These are phyloP conservation scores for Aspergillus fijiensis DNA, from an alignment of 2,329 filamentous ascomycete species.

Conservation along the genomic window DNA sequence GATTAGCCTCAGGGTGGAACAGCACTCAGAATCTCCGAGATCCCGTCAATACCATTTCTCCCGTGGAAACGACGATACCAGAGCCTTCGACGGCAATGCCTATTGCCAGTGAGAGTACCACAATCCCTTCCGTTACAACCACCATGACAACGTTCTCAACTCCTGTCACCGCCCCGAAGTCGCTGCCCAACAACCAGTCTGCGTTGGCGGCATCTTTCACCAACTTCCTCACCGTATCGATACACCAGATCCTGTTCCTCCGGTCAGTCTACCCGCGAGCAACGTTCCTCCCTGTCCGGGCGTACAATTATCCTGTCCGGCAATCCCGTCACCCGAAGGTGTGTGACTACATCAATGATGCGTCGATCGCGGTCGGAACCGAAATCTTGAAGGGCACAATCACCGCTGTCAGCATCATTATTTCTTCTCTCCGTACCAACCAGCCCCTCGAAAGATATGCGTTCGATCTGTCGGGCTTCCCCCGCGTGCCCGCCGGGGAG, in stretches of 20 bases:
- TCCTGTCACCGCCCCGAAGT: constrained; percentile 41
- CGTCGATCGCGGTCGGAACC: constrained; percentile 67
- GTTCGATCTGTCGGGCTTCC: constrained; percentile 60
- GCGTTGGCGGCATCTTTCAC: constrained; percentile 68
- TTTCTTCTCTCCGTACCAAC: constrained; percentile 53
- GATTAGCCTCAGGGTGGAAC: constrained; percentile 46
- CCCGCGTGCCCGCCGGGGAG: constrained; percentile 49
- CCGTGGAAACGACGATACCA: constrained; percentile 35
- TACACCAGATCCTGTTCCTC: constrained; percentile 84
- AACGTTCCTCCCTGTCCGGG: constrained; percentile 75
- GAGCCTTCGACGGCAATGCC: constrained; percentile 40
- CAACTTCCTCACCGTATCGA: constrained; percentile 75
- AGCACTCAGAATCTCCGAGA: constrained; percentile 43
- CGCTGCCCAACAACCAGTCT: constrained; percentile 52
- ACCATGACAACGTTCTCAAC: constrained; percentile 43
- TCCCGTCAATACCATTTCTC: constrained; percentile 36
- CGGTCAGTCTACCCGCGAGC: constrained; percentile 73
- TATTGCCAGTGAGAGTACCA: constrained; percentile 44
- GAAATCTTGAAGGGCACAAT: constrained; percentile 66
- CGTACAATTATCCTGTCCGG: constrained; percentile 80
- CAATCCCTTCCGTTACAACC: constrained; percentile 30
- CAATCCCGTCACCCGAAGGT: constrained; percentile 84
- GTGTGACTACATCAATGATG: constrained; percentile 81
- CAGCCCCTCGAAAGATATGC: constrained; percentile 59
- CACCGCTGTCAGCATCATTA: constrained; percentile 56